These are phyloP conservation scores for Pyrenula aspistea DNA, from an alignment of 495 filamentous ascomycete species.

Conservation along the genomic window DNA sequence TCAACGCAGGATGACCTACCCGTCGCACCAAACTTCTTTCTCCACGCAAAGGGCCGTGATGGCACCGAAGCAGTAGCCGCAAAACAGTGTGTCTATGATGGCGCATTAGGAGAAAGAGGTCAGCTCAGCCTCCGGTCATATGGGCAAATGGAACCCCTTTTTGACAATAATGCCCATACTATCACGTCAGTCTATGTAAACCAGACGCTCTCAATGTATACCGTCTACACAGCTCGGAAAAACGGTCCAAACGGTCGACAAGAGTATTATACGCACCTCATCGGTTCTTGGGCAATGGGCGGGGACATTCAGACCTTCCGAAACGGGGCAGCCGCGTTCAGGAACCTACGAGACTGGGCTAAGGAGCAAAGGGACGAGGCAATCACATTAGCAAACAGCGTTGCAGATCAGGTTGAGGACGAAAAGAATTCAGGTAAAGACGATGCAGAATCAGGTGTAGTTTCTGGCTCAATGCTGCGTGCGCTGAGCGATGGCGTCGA, in stretches of 20 bases:
- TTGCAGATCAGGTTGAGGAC: background rate
- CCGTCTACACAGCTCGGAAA: constrained; percentile 6
- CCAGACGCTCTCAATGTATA: constrained; percentile 8
- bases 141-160: constrained; percentile 17
- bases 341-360: constrained; percentile 10
- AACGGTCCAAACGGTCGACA: constrained; percentile 12
- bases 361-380: constrained; percentile 11
- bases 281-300: constrained; percentile 17
- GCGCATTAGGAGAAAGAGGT: constrained; percentile 30
- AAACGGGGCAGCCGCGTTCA: constrained; percentile 12
- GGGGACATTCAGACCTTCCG: constrained; percentile 14
- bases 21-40: constrained; percentile 28
- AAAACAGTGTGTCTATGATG: constrained; percentile 28
- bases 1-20: constrained; percentile 20
- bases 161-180: constrained; percentile 30
- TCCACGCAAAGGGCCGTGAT: constrained; percentile 23
- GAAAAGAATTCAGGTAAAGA: no score
- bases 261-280: constrained; percentile 27
- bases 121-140: constrained; percentile 34
- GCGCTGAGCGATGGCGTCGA: no score
- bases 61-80: constrained; percentile 18
- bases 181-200: constrained; percentile 16
- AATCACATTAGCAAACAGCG: constrained; percentile 9
- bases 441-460: no score
- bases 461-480: no score